Conservation (phyloP, 352 stramenopile genomes). For the Pythium sukuiense region DNA sequence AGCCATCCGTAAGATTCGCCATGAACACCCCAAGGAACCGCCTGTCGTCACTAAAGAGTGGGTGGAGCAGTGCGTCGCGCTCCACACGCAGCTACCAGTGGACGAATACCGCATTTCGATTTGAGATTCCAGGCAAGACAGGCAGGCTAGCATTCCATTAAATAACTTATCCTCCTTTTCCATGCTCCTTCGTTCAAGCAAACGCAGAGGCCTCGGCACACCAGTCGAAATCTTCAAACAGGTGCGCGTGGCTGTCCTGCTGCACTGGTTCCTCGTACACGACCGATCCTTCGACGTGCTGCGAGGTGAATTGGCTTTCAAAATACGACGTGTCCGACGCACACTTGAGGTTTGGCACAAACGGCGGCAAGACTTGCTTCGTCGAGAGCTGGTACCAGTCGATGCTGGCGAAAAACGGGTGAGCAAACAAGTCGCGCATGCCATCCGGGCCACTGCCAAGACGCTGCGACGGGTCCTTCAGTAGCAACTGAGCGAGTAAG, state of each 20-base stretch:
- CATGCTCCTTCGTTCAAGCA: constrained; percentile 7
- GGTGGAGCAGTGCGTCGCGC: constrained; percentile 49
- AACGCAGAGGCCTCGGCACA: constrained; percentile 56
- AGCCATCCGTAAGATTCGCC: constrained; percentile 50
- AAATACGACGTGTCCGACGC: constrained; percentile 73
- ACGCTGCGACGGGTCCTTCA: constrained; percentile 61
- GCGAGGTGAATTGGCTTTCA: constrained; percentile 69
- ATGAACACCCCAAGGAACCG: constrained; percentile 45
- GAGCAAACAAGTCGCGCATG: constrained; percentile 72
- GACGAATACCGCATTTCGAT: constrained; percentile 55
- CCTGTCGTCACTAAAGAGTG: constrained; percentile 59
- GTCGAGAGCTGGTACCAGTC: constrained; percentile 77
- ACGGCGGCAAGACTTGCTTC: constrained; percentile 69
- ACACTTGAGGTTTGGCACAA: constrained; percentile 46
- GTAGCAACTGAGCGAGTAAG: constrained; percentile 59
- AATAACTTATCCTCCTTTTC: constrained; percentile 19
- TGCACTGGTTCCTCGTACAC: constrained; percentile 55
- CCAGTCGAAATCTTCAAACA: constrained; percentile 81
- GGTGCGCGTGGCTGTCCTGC: constrained; percentile 30
- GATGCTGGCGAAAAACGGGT: constrained; percentile 73
- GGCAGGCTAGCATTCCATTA: constrained; percentile 8
- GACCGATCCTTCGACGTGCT: constrained; percentile 61
- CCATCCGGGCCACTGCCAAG: constrained; percentile 53
- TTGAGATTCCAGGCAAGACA: constrained; percentile 22
- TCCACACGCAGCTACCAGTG: constrained; percentile 51